These are phyloP conservation scores for Wickerhamiella cacticola DNA, from an alignment of 805 yeast genomes.

Conservation along the genomic window DNA sequence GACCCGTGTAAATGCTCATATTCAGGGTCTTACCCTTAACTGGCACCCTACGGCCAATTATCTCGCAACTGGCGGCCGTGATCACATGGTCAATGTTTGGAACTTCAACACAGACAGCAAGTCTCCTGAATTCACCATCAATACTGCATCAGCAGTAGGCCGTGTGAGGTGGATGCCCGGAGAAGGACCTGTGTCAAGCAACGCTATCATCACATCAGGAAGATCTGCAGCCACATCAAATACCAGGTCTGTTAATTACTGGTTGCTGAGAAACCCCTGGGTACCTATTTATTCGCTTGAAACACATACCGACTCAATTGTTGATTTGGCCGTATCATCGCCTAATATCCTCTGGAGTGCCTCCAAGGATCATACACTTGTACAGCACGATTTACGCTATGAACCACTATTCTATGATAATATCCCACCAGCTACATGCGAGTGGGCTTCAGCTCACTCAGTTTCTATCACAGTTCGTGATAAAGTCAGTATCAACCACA, in stretches of 20 bases:
- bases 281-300: conserved; percentile 51
- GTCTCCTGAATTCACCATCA: conserved; percentile 59
- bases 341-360: conserved; percentile 34
- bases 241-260: conserved; percentile 15
- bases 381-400: conserved; percentile 37
- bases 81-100: conserved; percentile 71
- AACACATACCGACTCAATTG: conserved; percentile 38
- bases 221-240: conserved; percentile 14
- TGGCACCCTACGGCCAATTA: conserved; percentile 80
- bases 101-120: conserved; percentile 35
- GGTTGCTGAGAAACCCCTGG: conserved; percentile 41
- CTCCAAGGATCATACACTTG: conserved; percentile 39
- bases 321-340: conserved; percentile 35
- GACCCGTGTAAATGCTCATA: conserved; percentile 70
- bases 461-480: not conserved
- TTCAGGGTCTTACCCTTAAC: conserved; percentile 76
- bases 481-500: not conserved
- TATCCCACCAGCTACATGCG: conserved; percentile 33
- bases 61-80: conserved; percentile 86
- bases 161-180: conserved; percentile 56
- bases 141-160: conserved; percentile 67
- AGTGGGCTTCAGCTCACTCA: not conserved
- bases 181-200: conserved; percentile 22
- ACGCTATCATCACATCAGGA: conserved; percentile 18
- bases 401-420: conserved; percentile 39